Conservation (phyloP, 1,284 basidiomycete species). For the Ceratobasidium sp. region DNA sequence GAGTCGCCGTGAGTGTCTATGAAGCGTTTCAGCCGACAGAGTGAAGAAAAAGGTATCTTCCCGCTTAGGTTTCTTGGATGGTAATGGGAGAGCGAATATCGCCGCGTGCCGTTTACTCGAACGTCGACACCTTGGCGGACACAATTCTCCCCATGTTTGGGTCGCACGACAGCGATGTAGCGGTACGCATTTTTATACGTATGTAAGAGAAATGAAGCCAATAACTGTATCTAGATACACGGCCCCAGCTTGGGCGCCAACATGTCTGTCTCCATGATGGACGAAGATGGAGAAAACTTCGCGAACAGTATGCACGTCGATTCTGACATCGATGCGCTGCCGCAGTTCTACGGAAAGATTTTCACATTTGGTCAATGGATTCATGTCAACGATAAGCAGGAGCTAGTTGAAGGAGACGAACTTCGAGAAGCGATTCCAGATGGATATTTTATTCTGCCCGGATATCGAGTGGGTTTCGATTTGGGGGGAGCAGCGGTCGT, state of each 20-base stretch:
- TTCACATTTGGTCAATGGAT: constrained; percentile 33
- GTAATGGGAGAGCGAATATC: constrained; percentile 1
- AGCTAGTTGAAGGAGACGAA: not conserved
- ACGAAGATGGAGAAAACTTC: not conserved
- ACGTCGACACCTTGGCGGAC: not conserved
- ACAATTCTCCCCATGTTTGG: constrained; percentile 17
- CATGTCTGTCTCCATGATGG: constrained; percentile 15
- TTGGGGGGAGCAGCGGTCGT: constrained; percentile 5
- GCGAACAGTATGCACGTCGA: constrained; percentile 28
- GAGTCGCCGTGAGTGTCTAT: not conserved
- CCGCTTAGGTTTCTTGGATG: not conserved
- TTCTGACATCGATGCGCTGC: not conserved
- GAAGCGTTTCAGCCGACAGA: not conserved
- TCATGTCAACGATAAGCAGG: not conserved
- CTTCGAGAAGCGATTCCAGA: constrained; percentile 1
- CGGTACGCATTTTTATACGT: not conserved
- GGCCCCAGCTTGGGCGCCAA: constrained; percentile 29
- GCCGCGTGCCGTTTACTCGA: not conserved
- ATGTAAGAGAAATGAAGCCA: not conserved
- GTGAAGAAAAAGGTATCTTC: not conserved
- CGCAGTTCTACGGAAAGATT: constrained; percentile 14
- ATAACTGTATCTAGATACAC: not conserved
- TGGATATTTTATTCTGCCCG: constrained; percentile 24
- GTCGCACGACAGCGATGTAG: constrained; percentile 6
- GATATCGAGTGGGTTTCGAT: constrained; percentile 18